Percentiles rank a stretch among this genome's conserved stretches.
Evolutionary conservation across 169 alveolate species (phyloP).

Genomic region (Cryptosporidium tyzzeri): DNA sequence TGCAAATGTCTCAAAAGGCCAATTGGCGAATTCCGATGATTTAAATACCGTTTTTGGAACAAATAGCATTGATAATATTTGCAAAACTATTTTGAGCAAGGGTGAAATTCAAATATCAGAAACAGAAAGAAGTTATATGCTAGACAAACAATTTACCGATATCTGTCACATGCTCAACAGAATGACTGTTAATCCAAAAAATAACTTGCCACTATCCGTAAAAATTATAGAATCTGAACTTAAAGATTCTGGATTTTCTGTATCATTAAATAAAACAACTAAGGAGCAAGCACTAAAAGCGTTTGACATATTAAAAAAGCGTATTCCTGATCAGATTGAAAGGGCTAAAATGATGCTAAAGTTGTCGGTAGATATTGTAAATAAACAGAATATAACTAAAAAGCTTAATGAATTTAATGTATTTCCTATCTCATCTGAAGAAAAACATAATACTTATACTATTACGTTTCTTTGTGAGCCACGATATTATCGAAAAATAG

Average conservation of each 20-base stretch:
- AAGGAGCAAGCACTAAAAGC: constrained; percentile 88
- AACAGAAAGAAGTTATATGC: constrained; percentile 86
- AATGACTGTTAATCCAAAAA: constrained; percentile 87
- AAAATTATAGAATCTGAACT: constrained; percentile 86
- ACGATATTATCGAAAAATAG: constrained; percentile 51
- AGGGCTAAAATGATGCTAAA: constrained; percentile 85
- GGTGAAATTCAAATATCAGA: constrained; percentile 92
- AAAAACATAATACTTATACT: constrained; percentile 1
- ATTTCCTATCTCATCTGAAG: constrained; percentile 19
- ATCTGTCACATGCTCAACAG: constrained; percentile 84
- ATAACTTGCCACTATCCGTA: constrained; percentile 89
- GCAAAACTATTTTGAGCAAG: constrained; percentile 92
- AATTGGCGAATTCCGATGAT: constrained; percentile 91
- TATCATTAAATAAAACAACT: constrained; percentile 84
- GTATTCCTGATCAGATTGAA: constrained; percentile 85
- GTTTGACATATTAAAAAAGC: constrained; percentile 82
- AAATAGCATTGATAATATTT: constrained; percentile 85
- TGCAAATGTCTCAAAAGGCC: constrained; percentile 95
- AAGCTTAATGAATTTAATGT: constrained; percentile 18
- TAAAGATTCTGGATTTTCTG: constrained; percentile 82
- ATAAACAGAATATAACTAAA: constrained; percentile 9
- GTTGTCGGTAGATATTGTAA: background rate
- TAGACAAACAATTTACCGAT: constrained; percentile 86
- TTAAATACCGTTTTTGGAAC: constrained; percentile 90
- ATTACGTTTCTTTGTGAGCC: constrained; percentile 68